Evolutionary conservation across 768 basidiomycete species (phyloP).

Genomic region (Naganishia vaughanmartiniae): DNA sequence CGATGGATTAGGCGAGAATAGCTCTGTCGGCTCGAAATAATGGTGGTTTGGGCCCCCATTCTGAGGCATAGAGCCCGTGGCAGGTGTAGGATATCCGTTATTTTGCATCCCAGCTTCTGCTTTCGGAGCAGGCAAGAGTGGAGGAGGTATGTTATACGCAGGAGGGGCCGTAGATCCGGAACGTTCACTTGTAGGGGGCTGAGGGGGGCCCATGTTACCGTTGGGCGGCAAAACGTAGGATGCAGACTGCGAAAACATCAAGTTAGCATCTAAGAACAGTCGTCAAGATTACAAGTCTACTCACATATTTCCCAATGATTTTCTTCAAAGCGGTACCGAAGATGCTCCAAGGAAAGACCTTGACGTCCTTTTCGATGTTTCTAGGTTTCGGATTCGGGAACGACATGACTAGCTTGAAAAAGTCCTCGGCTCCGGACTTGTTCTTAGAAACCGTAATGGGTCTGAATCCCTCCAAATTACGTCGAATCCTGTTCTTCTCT

Average conservation of each 20-base stretch:
- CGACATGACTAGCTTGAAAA: constrained; percentile 95
- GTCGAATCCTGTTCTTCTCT: constrained; percentile 92
- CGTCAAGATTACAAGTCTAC: constrained; percentile 25
- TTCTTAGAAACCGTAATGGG: constrained; percentile 88
- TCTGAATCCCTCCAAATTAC: constrained; percentile 88
- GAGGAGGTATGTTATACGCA: constrained; percentile 30
- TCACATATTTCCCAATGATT: constrained; percentile 56
- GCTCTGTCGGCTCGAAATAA: constrained; percentile 20
- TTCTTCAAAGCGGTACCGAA: constrained; percentile 54
- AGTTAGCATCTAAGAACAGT: not conserved
- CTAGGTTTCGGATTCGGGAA: constrained; percentile 90
- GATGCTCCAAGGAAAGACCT: constrained; percentile 57
- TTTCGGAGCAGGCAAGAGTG: constrained; percentile 27
- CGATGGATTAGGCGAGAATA: constrained; percentile 15
- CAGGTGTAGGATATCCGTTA: constrained; percentile 5
- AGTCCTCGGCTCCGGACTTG: constrained; percentile 72
- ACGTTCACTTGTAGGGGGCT: constrained; percentile 11
- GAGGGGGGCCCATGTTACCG: constrained; percentile 35
- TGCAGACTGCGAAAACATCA: constrained; percentile 36
- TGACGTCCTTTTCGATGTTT: constrained; percentile 94
- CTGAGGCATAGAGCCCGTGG: constrained; percentile 10
- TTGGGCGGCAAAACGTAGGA: constrained; percentile 37
- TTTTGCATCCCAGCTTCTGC: not conserved
- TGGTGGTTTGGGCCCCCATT: constrained; percentile 12
- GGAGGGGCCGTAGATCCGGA: constrained; percentile 23